phyloP scores from a whole-genome alignment of 768 basidiomycete genomes.

The Xerocomellus chrysenteron region DNA sequence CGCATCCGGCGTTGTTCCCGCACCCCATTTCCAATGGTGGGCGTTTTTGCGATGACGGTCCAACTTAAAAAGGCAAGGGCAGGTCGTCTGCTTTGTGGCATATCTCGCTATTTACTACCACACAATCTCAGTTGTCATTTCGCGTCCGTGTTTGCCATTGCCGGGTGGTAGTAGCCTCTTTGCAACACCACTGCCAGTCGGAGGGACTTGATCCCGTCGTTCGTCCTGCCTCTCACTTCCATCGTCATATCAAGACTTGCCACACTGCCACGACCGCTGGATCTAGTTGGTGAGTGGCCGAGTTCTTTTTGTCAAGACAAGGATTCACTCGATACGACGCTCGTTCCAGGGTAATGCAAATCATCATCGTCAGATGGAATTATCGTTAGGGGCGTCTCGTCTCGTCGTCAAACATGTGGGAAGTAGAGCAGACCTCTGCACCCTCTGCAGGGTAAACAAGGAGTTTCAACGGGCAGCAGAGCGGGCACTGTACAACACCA shows the following conservation, averaged over 20 bases:
- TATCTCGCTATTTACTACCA: conserved; percentile 4
- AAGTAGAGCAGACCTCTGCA: conserved; percentile 52
- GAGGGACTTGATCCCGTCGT: background rate
- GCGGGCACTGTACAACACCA: conserved; percentile 57
- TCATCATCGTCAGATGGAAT: conserved; percentile 46
- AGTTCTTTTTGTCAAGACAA: background rate
- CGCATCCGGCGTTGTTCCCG: conserved; percentile 4
- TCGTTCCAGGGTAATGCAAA: conserved; percentile 35
- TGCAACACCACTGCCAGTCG: background rate
- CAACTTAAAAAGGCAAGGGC: conserved; percentile 15
- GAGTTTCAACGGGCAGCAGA: conserved; percentile 55
- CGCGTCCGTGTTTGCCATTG: background rate
- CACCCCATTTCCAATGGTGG: conserved; percentile 11
- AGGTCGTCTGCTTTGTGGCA: background rate
- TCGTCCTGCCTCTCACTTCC: background rate
- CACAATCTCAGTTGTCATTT: background rate
- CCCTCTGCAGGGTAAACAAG: conserved; percentile 58
- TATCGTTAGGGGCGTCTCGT: conserved; percentile 59
- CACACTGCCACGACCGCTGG: background rate
- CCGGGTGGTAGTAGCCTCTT: background rate
- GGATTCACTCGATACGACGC: background rate
- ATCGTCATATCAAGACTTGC: background rate
- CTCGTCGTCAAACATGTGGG: conserved; percentile 53
- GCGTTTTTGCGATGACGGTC: background rate
- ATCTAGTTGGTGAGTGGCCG: conserved; percentile 9